Evolutionary conservation across 306 rosid species (phyloP).

Genomic region (cucumber (Cucumis sativus)): DNA sequence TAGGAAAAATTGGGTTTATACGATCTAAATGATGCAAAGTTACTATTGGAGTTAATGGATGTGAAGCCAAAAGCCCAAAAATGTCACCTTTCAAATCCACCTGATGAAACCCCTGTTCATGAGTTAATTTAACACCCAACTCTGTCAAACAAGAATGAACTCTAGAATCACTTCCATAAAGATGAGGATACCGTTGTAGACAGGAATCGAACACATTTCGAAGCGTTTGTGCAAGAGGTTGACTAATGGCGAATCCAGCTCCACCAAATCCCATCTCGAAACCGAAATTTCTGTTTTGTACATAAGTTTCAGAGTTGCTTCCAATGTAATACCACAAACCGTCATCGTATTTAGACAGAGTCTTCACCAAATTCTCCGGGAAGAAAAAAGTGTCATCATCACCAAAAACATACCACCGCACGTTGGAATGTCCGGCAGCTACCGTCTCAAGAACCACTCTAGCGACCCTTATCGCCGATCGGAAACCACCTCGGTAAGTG

Average conservation of each 20-base stretch:
- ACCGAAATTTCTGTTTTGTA: conserved; percentile 44
- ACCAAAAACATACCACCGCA: conserved; percentile 88
- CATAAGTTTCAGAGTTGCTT: conserved; percentile 55
- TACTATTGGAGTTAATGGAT: conserved; percentile 61
- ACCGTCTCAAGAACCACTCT: conserved; percentile 63
- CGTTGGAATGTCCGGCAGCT: conserved; percentile 38
- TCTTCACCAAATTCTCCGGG: conserved; percentile 63
- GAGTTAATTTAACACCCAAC: conserved; percentile 76
- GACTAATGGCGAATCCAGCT: conserved; percentile 80
- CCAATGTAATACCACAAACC: conserved; percentile 80
- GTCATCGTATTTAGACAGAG: conserved; percentile 75
- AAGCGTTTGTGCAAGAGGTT: conserved; percentile 43
- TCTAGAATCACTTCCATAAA: conserved; percentile 83
- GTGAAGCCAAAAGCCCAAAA: conserved; percentile 75
- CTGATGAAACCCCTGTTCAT: conserved; percentile 88
- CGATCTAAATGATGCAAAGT: conserved; percentile 63
- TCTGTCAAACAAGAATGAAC: conserved; percentile 64
- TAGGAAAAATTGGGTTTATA: conserved; percentile 64
- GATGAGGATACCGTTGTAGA: conserved; percentile 65
- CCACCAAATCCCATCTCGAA: conserved; percentile 88
- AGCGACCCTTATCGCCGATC: conserved; percentile 63
- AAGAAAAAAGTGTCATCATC: conserved; percentile 84
- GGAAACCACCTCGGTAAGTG: conserved; percentile 33
- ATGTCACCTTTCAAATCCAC: conserved; percentile 56
- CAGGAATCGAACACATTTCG: conserved; percentile 73